Conservation (phyloP, 2,329 filamentous ascomycete species). For the Sporothrix phasma region DNA sequence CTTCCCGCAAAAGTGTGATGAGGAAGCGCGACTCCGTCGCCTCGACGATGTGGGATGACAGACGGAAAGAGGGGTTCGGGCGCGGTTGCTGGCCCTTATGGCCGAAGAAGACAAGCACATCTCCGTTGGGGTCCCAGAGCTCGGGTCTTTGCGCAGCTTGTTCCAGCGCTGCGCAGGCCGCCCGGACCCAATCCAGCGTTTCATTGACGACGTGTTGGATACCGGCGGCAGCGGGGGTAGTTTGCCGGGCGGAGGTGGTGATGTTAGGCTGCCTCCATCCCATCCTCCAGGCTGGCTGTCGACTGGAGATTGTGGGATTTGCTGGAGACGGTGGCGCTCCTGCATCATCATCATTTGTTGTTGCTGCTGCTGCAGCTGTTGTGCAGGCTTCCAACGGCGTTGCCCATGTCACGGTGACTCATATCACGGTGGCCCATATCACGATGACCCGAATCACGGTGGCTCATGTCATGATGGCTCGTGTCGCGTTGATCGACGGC, state of each 20-base stretch:
- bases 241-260: slow-evolving; percentile 35
- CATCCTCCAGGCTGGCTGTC: slow-evolving; percentile 19
- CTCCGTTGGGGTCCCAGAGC: slow-evolving; percentile 51
- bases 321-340: slow-evolving; percentile 9
- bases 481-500: slow-evolving; percentile 16
- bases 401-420: slow-evolving; percentile 6
- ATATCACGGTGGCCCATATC: neutral
- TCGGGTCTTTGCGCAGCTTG: slow-evolving; percentile 49
- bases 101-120: slow-evolving; percentile 48
- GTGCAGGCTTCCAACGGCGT: slow-evolving; percentile 1
- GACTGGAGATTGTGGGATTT: slow-evolving; percentile 1
- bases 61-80: slow-evolving; percentile 43
- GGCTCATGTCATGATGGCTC: neutral
- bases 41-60: slow-evolving; percentile 50
- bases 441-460: neutral
- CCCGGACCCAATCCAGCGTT: slow-evolving; percentile 44
- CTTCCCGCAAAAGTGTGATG: slow-evolving; percentile 43
- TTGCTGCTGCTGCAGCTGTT: slow-evolving; percentile 13
- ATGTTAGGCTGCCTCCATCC: slow-evolving; percentile 19
- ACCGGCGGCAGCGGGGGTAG: slow-evolving; percentile 33
- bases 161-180: slow-evolving; percentile 43
- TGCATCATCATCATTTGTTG: slow-evolving; percentile 10
- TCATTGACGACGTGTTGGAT: slow-evolving; percentile 32
- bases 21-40: slow-evolving; percentile 46
- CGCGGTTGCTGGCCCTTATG: slow-evolving; percentile 35